Evolutionary conservation across 306 rosid species (phyloP).

Genomic region (Echinosophora koreensis): DNA sequence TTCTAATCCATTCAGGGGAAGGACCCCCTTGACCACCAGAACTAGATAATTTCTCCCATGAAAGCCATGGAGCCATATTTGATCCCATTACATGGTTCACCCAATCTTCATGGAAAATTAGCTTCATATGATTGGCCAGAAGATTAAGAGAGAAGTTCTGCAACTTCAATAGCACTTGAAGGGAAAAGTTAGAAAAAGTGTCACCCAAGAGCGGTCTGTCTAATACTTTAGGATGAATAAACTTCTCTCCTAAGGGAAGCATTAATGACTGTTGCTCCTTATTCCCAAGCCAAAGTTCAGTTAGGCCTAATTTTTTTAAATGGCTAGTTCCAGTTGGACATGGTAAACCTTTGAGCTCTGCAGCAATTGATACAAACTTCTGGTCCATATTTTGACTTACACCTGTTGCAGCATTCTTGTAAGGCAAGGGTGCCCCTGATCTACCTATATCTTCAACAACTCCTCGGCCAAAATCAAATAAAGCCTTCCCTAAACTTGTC

Average conservation of each 20-base stretch:
- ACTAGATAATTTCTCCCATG: slow-evolving; percentile 83
- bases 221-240: slow-evolving; percentile 79
- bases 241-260: slow-evolving; percentile 81
- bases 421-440: slow-evolving; percentile 70
- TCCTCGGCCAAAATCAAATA: slow-evolving; percentile 93
- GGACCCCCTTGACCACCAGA: slow-evolving; percentile 85
- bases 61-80: slow-evolving; percentile 92
- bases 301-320: slow-evolving; percentile 70
- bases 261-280: slow-evolving; percentile 83
- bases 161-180: slow-evolving; percentile 72
- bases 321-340: slow-evolving; percentile 85
- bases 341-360: slow-evolving; percentile 91
- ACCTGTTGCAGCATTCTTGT: slow-evolving; percentile 54
- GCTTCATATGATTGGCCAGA: slow-evolving; percentile 82
- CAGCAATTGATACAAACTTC: slow-evolving; percentile 62
- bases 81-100: slow-evolving; percentile 83
- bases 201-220: slow-evolving; percentile 76
- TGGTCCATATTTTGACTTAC: slow-evolving; percentile 60
- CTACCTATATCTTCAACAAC: slow-evolving; percentile 96
- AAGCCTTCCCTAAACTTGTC: slow-evolving; percentile 94
- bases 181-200: slow-evolving; percentile 60
- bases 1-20: slow-evolving; percentile 89
- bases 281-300: slow-evolving; percentile 93
- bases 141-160: slow-evolving; percentile 73
- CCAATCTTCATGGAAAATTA: slow-evolving; percentile 84